phyloP scores from a whole-genome alignment of 1,139 yeast species.

The Yamadazyma dendronema region DNA sequence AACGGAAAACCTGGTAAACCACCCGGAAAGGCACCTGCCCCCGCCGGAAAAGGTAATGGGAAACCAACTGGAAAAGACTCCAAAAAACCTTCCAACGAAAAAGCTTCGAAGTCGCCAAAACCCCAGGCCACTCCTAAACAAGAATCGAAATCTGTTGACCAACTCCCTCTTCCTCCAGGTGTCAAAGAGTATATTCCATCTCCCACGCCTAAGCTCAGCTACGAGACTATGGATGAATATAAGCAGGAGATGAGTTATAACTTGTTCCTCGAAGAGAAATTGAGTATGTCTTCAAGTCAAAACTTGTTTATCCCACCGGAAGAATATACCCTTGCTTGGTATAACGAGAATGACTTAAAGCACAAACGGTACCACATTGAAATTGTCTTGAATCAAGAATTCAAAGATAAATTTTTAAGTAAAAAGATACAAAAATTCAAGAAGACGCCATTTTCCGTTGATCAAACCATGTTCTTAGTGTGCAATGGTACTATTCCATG shows the following conservation, averaged over 20 bases:
- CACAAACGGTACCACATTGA: slow-evolving; percentile 39
- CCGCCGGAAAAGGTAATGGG: too few relatives aligned
- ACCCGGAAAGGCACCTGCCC: too few relatives aligned
- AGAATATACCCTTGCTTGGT: slow-evolving; percentile 52
- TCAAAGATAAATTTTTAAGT: slow-evolving; percentile 41
- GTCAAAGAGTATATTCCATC: slow-evolving; percentile 29
- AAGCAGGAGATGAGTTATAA: slow-evolving; percentile 60
- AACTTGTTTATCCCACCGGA: slow-evolving; percentile 29
- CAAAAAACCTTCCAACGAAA: too few relatives aligned
- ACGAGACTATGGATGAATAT: slow-evolving; percentile 51
- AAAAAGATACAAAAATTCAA: slow-evolving; percentile 40
- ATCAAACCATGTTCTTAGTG: slow-evolving; percentile 47
- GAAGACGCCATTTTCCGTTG: slow-evolving; percentile 47
- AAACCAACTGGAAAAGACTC: too few relatives aligned
- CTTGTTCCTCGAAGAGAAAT: slow-evolving; percentile 59
- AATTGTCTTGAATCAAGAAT: slow-evolving; percentile 35
- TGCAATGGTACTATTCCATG: slow-evolving; percentile 37
- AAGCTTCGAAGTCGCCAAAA: too few relatives aligned
- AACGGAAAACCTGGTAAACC: too few relatives aligned
- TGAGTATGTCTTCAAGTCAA: slow-evolving; percentile 38
- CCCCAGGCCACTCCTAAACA: too few relatives aligned
- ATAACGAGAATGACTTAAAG: slow-evolving; percentile 43
- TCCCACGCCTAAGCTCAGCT: slow-evolving; percentile 41
- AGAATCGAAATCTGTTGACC: too few relatives aligned
- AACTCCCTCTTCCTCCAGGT: slow-evolving; percentile 22